Percentiles rank a stretch among this genome's conserved stretches.
These are phyloP conservation scores for Aciculosporium take DNA, from an alignment of 2,329 filamentous ascomycete species.

Conservation along the genomic window DNA sequence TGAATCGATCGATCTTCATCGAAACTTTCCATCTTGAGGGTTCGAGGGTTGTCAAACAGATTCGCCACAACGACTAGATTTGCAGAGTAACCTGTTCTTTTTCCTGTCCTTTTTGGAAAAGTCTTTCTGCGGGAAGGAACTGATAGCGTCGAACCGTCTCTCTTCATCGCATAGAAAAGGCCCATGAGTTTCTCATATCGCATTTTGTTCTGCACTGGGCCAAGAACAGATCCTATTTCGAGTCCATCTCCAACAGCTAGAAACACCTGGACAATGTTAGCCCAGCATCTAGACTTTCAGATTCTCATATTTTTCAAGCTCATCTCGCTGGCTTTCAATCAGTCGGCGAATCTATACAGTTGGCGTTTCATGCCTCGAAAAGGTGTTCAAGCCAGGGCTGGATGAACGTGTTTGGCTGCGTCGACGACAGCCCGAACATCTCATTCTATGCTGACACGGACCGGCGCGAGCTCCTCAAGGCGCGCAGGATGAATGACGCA, in stretches of 20 bases:
- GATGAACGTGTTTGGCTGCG: conserved; percentile 31
- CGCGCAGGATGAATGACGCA: conserved; percentile 38
- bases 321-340: background rate
- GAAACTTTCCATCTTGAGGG: too few relatives aligned
- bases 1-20: too few relatives aligned
- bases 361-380: conserved; percentile 17
- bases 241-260: background rate
- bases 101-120: too few relatives aligned
- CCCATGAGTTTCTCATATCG: background rate
- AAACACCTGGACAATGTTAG: too few relatives aligned
- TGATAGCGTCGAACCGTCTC: too few relatives aligned
- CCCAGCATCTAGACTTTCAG: too few relatives aligned
- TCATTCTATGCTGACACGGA: conserved; percentile 31
- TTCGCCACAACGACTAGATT: too few relatives aligned
- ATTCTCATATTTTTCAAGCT: too few relatives aligned
- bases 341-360: conserved; percentile 10
- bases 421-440: conserved; percentile 37
- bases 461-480: conserved; percentile 31
- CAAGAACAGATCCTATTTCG: background rate
- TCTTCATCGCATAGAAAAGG: background rate
- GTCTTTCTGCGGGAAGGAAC: too few relatives aligned
- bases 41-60: too few relatives aligned
- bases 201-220: background rate
- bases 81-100: too few relatives aligned
- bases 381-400: conserved; percentile 26